Evolutionary conservation across 768 basidiomycete genomes (phyloP).

Genomic region (Tylopilus subfusipes): DNA sequence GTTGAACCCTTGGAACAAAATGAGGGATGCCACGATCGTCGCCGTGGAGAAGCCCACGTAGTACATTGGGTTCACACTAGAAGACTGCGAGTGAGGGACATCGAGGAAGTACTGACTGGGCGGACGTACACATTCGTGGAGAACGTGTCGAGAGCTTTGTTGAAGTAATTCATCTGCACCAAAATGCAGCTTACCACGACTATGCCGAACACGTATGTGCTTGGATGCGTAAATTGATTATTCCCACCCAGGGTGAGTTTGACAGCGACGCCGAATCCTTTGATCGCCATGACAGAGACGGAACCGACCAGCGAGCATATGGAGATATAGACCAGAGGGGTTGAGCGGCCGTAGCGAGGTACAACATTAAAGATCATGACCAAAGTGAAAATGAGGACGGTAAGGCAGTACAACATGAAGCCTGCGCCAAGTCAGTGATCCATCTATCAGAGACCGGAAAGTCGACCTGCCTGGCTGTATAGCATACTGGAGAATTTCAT

Average conservation of each 20-base stretch:
- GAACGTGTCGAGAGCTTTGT: slow-evolving; percentile 95
- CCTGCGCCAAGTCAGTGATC: slow-evolving; percentile 47
- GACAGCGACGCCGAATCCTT: slow-evolving; percentile 95
- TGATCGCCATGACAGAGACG: slow-evolving; percentile 98
- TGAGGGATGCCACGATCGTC: slow-evolving; percentile 90
- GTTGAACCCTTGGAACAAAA: slow-evolving; percentile 97
- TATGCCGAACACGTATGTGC: slow-evolving; percentile 94
- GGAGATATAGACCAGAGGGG: slow-evolving; percentile 89
- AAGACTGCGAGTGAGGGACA: background rate
- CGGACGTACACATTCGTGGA: slow-evolving; percentile 90
- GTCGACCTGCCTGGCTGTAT: slow-evolving; percentile 74
- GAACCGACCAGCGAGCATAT: slow-evolving; percentile 96
- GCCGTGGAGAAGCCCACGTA: slow-evolving; percentile 95
- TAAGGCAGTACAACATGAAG: slow-evolving; percentile 87
- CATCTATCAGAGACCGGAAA: background rate
- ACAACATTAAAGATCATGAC: slow-evolving; percentile 85
- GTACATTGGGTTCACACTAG: slow-evolving; percentile 95
- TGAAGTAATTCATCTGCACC: slow-evolving; percentile 95
- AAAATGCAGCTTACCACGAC: slow-evolving; percentile 82
- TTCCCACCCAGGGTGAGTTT: slow-evolving; percentile 91
- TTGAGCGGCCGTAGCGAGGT: slow-evolving; percentile 82
- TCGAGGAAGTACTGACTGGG: background rate
- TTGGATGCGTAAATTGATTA: slow-evolving; percentile 92
- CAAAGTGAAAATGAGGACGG: slow-evolving; percentile 74
- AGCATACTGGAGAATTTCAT: slow-evolving; percentile 90